These are phyloP conservation scores for Acanthamoeba lenticulata DNA, from an alignment of 208 protist genomes.

Conservation along the genomic window DNA sequence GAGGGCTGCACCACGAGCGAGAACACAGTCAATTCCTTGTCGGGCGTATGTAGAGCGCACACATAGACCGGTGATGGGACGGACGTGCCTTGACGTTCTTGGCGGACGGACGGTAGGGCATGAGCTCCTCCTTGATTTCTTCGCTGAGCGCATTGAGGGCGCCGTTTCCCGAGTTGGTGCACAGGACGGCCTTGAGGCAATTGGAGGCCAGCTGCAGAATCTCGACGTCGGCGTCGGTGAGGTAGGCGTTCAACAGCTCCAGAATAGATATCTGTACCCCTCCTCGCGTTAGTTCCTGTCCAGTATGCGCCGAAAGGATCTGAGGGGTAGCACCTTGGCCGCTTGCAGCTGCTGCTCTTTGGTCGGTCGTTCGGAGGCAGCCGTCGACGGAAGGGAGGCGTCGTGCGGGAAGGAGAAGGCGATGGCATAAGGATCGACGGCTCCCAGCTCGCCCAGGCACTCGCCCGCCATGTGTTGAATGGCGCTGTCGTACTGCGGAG, in stretches of 20 bases:
- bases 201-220: not conserved
- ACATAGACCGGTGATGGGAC: not conserved
- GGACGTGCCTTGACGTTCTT: slow-evolving; percentile 38
- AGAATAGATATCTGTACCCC: slow-evolving; percentile 54
- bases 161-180: slow-evolving; percentile 20
- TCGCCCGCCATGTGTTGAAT: slow-evolving; percentile 64
- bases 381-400: not conserved
- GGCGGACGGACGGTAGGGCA: slow-evolving; percentile 30
- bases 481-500: slow-evolving; percentile 21
- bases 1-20: not conserved
- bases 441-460: slow-evolving; percentile 60
- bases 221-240: slow-evolving; percentile 53
- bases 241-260: slow-evolving; percentile 52
- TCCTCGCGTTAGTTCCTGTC: no score
- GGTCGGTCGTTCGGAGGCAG: not conserved
- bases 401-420: slow-evolving; percentile 55
- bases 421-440: slow-evolving; percentile 59
- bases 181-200: slow-evolving; percentile 55
- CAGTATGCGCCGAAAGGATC: no score
- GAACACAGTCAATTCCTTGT: not conserved
- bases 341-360: slow-evolving; percentile 35
- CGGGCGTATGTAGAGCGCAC: not conserved
- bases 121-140: slow-evolving; percentile 51
- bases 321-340: slow-evolving; percentile 38
- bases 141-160: slow-evolving; percentile 6